Base-by-base conservation (phyloP, 768 basidiomycete genomes). In the Tylopilus cervinicoccineus region DNA sequence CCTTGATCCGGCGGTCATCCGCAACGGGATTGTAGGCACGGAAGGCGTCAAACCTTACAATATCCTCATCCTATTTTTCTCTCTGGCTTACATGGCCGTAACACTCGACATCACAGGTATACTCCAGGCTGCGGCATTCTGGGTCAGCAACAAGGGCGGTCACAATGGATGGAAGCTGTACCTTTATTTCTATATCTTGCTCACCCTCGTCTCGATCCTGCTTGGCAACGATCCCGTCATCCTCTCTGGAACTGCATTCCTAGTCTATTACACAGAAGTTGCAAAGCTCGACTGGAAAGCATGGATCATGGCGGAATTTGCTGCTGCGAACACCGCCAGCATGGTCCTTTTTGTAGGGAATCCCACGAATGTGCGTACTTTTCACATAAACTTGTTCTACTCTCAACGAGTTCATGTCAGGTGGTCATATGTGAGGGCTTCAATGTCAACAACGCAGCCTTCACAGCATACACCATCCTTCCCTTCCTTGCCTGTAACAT, bases 191-290 rank as follows among this genome's bases (percentile, higher is more conserved):
- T 97, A 92, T 64, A 31, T 83, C 51, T 81, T 96, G 75, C 83
- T 95, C 61, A 84, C 88, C 12, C 61, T 78, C 13, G 74, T 84
- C 51, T 93, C 90, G 34, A 74, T 87, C 37, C 56, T 93, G 2
- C 74, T 96, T n/a, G 94, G 93, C 6, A 96, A 96, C 60, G 92
- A 97, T 67, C 94, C 94, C 0, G 80, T 98, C 62, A 89, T 96
- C 48, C 77, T 97, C 40, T 90, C 87, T 12, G 93, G 93, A 2
- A 95, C 93, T 0, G 84, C 85, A 0, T 96, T 97, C 65, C 69
- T 96, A 27, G 86, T 84, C 6, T 96, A 96, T 59, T 91, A 92
- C 58, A 94, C 93, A 0, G 65, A 79, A 27, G 84, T 84, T 9
- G 58, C 57, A 28, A 22, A 65, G 36, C 68, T 82, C 20, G 49